Conservation (phyloP, 371 early-diverging fungal genomes). For the Actinomucor elegans region DNA sequence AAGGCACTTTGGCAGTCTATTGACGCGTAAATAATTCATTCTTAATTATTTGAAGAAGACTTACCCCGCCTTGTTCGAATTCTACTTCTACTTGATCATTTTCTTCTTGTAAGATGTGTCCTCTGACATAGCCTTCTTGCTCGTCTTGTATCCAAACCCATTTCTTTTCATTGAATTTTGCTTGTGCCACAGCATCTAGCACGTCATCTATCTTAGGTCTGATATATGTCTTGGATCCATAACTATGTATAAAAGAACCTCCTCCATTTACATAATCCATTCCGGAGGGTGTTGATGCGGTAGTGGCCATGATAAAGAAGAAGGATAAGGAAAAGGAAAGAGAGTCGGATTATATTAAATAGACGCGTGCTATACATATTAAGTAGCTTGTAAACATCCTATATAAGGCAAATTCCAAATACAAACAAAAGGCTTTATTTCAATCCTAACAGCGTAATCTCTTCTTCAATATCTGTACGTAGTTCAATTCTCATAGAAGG, state of each 20-base stretch:
- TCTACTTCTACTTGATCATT: conserved; percentile 68
- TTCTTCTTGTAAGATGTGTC: conserved; percentile 76
- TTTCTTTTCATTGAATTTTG: conserved; percentile 82
- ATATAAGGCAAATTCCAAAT: conserved; percentile 13
- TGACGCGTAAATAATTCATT: neutral
- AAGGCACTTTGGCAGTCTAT: conserved; percentile 9
- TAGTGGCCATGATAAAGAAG: neutral
- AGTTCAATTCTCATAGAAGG: conserved; percentile 48
- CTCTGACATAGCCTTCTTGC: conserved; percentile 87
- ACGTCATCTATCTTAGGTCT: conserved; percentile 42
- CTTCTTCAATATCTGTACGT: conserved; percentile 25
- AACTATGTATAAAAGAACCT: conserved; percentile 49
- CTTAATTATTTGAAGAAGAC: too few species aligned
- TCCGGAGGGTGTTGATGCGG: conserved; percentile 4
- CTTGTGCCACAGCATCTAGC: conserved; percentile 72
- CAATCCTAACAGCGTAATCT: conserved; percentile 7
- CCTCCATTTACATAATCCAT: conserved; percentile 19
- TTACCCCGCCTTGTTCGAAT: conserved; percentile 53
- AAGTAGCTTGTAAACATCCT: conserved; percentile 9
- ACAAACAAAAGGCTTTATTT: conserved; percentile 10
- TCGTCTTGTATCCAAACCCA: conserved; percentile 97
- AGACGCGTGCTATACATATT: conserved; percentile 1
- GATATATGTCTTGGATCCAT: conserved; percentile 47
- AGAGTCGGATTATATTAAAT: neutral
- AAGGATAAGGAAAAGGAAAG: conserved; percentile 1